Conservation (phyloP, 1,139 yeast genomes). For the Blastobotrys aristatus region DNA sequence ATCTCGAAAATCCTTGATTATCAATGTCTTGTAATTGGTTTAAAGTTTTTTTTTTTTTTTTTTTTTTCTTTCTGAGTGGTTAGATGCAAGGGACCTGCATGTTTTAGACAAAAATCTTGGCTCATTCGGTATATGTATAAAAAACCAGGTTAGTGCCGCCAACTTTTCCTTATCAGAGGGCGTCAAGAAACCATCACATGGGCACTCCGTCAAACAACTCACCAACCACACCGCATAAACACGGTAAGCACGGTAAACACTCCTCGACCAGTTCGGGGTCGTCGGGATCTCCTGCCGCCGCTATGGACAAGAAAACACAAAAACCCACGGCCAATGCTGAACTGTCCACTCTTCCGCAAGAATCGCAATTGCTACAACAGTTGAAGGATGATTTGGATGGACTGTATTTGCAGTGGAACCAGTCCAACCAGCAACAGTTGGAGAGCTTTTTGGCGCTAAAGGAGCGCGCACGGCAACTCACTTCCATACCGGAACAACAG, state of each 20-base stretch:
- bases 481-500: slow-evolving; percentile 1
- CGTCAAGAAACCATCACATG: too few relatives aligned
- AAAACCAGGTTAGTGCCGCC: too few relatives aligned
- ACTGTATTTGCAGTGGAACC: slow-evolving; percentile 12
- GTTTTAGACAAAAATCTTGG: background rate
- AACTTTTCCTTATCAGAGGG: too few relatives aligned
- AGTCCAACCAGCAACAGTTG: slow-evolving; percentile 6
- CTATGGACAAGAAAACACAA: too few relatives aligned
- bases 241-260: too few relatives aligned
- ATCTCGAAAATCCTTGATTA: background rate
- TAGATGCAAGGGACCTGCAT: background rate
- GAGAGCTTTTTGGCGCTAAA: background rate
- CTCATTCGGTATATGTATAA: too few relatives aligned
- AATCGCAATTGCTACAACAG: slow-evolving; percentile 5
- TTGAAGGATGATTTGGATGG: slow-evolving; percentile 10
- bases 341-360: background rate
- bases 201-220: too few relatives aligned
- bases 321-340: too few relatives aligned
- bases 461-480: background rate
- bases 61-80: background rate
- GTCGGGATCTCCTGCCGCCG: too few relatives aligned
- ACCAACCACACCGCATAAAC: too few relatives aligned
- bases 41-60: background rate
- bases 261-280: too few relatives aligned
- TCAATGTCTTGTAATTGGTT: background rate